Percentiles rank a stretch among this genome's conserved stretches.
phyloP scores from a whole-genome alignment of 345 rosid species.

The Syzygium jambos region DNA sequence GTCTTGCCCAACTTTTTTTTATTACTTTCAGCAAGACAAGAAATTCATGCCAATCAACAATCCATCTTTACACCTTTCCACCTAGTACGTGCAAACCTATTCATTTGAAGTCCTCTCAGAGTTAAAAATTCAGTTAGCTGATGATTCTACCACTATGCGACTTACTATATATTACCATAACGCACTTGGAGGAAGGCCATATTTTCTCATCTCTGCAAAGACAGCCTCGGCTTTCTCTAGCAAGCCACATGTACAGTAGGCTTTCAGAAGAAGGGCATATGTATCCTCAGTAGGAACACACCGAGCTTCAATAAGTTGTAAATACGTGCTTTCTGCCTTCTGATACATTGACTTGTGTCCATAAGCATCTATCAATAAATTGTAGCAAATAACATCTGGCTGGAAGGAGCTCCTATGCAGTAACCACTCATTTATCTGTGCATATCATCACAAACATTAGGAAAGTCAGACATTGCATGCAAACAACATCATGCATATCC shows the following conservation, averaged over 20 bases:
- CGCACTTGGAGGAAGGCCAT: constrained; percentile 74
- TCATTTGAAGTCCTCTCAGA: not conserved
- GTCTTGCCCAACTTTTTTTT: not conserved
- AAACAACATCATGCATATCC: not conserved
- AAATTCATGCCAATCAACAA: not conserved
- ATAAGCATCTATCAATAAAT: constrained; percentile 85
- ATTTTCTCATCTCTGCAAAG: constrained; percentile 66
- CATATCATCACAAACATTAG: not conserved
- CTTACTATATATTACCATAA: not conserved
- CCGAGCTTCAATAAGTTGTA: constrained; percentile 65
- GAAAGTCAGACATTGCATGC: not conserved
- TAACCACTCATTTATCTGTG: constrained; percentile 84
- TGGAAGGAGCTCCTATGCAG: constrained; percentile 70
- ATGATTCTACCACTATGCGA: not conserved
- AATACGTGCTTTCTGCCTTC: constrained; percentile 63
- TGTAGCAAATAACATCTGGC: constrained; percentile 80
- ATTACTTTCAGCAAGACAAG: not conserved
- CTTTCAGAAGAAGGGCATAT: constrained; percentile 75
- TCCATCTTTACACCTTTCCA: not conserved
- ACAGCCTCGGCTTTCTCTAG: constrained; percentile 67
- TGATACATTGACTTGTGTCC: constrained; percentile 53
- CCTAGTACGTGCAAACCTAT: not conserved
- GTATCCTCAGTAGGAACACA: constrained; percentile 89
- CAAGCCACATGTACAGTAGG: constrained; percentile 56
- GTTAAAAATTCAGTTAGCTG: not conserved